phyloP scores from a whole-genome alignment of 148 eudicot genomes.

The Chenopodium album region DNA sequence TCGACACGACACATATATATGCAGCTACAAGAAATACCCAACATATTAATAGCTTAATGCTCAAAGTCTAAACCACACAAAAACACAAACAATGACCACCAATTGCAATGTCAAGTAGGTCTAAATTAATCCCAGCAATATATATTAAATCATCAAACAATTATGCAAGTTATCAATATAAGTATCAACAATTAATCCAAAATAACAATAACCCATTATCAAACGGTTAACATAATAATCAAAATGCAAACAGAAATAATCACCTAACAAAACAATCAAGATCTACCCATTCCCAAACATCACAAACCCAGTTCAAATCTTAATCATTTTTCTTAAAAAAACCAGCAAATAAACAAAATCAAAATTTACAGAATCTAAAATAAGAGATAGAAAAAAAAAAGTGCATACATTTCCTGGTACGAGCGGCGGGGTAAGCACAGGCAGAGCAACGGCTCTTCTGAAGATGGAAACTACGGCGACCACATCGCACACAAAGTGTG shows the following conservation, averaged over 20 bases:
- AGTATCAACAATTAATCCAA: background rate
- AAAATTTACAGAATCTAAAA: background rate
- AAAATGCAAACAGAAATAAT: background rate
- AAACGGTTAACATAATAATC: background rate
- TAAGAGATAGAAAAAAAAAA: background rate
- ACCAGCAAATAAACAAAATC: background rate
- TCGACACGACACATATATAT: background rate
- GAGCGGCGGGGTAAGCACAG: conserved; percentile 84
- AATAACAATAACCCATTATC: background rate
- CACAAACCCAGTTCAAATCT: background rate
- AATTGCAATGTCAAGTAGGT: too few relatives aligned
- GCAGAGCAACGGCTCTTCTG: conserved; percentile 91
- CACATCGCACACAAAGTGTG: conserved; percentile 82
- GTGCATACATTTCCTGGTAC: conserved; percentile 63
- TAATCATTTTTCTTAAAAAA: background rate
- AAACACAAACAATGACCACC: background rate
- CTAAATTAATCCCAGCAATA: background rate
- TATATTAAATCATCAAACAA: background rate
- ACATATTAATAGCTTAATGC: background rate
- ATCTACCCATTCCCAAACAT: background rate
- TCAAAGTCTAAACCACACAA: background rate
- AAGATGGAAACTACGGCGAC: conserved; percentile 86
- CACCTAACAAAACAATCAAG: background rate
- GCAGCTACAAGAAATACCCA: background rate
- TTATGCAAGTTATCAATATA: background rate